Evolutionary conservation across 768 basidiomycete species (phyloP), one percentile per base, ranked within the genome.

Genomic region (Xerocomellus amylosporus): DNA sequence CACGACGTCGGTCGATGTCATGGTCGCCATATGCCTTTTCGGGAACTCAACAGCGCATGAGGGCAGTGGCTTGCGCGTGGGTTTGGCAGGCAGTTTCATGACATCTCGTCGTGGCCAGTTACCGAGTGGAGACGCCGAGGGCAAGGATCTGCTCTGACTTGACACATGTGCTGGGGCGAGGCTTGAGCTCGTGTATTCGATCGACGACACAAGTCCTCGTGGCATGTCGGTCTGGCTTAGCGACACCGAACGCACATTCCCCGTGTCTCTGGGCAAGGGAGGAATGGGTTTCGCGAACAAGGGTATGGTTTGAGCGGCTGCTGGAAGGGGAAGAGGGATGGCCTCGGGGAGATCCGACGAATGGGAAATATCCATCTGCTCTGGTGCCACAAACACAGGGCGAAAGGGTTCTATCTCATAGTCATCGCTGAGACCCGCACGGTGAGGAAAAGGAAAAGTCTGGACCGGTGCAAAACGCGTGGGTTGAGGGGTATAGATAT

Each of bases 71-170:
- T 40, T 59, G 45, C 51, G 50, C 39, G 41, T 66, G 20, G 31
- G 30, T 24, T 54, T 63, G 51, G 55, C 52, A 46, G 73, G 65
- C 24, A 55, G 56, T 42, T 64, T 58, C 67, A 71, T 63, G 38
- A 64, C 40, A 58, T 83, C 75, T 12, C 64, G 60, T 20, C 78
- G 77, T 36, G 82, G 84, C 83, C 84, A 84, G 33, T 79, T 68
- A 17, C 81, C 79, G 1, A 85, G 66, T 4, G 78, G 79, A 26
- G 77, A 71, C 30, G 80, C 76, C 14, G 73, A 71, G 14, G 73
- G 66, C 50, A 51, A 20, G 48, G 59, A 54, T 40, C 5, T 33
- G 53, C 56, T 55, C 44, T 58, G 51, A 45, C 38, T 52, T 52
- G 50, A 37, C 20, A 42, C 24, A 0, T 54, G 51, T 44, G 54